Evolutionary conservation across 371 early-diverging fungal species (phyloP).

Genomic region (Mucor mucedo): DNA sequence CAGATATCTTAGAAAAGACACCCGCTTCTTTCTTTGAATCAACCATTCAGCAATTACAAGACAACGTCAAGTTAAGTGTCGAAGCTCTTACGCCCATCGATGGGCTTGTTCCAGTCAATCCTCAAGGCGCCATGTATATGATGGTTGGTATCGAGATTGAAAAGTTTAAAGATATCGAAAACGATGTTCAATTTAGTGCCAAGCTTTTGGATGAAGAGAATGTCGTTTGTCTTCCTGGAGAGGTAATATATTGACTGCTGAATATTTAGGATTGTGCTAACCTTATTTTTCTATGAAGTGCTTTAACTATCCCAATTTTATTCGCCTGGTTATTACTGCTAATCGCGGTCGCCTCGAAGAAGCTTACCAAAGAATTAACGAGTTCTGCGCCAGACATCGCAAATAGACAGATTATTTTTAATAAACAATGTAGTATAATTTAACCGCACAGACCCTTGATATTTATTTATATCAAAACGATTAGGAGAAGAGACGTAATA

Average conservation of each 20-base stretch:
- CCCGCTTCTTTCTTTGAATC: conserved; percentile 73
- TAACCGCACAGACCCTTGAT: conserved; percentile 10
- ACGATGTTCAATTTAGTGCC: conserved; percentile 84
- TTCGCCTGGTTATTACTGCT: conserved; percentile 85
- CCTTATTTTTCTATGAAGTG: conserved; percentile 47
- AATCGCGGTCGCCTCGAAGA: conserved; percentile 73
- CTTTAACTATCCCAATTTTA: conserved; percentile 82
- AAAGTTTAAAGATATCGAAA: conserved; percentile 74
- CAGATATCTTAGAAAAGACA: conserved; percentile 76
- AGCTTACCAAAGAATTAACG: conserved; percentile 79
- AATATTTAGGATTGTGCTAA: no score
- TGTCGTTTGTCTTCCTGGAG: conserved; percentile 86
- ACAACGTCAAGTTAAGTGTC: conserved; percentile 71
- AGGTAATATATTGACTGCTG: conserved; percentile 42
- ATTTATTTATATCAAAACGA: neutral
- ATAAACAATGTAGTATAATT: conserved; percentile 5
- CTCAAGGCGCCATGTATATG: conserved; percentile 95
- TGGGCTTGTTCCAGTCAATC: conserved; percentile 77
- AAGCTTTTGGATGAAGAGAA: conserved; percentile 85
- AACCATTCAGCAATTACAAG: conserved; percentile 73
- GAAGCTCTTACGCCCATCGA: conserved; percentile 68
- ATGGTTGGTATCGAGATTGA: conserved; percentile 81
- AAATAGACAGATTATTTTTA: conserved; percentile 19
- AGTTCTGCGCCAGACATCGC: conserved; percentile 80
- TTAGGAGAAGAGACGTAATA: neutral